Percentiles rank a stretch among this genome's conserved stretches.
Evolutionary conservation across 1,284 basidiomycete species (phyloP).

Genomic region (Ganoderma lingzhi): DNA sequence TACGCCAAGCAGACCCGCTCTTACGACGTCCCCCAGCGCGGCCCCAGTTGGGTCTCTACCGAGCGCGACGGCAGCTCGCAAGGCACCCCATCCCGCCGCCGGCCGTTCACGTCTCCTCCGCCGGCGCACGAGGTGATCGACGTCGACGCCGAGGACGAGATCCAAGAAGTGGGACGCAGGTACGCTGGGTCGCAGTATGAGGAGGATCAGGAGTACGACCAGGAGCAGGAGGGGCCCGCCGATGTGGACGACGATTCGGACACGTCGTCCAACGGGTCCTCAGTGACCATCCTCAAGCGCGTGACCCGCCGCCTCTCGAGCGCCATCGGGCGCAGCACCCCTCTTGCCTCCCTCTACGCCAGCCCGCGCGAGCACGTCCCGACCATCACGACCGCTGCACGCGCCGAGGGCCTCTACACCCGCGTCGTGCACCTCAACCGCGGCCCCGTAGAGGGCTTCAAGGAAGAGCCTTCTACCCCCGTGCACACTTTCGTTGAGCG

Average conservation of each 20-base stretch:
- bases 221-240: not conserved
- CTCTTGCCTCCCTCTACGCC: constrained; percentile 39
- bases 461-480: constrained; percentile 31
- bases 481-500: constrained; percentile 22
- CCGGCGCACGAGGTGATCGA: constrained; percentile 15
- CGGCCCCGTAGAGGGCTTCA: constrained; percentile 14
- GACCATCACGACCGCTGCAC: constrained; percentile 35
- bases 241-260: constrained; percentile 10
- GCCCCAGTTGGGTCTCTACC: constrained; percentile 36
- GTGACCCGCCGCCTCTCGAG: constrained; percentile 85
- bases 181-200: not conserved
- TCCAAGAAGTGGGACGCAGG: not conserved
- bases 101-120: not conserved
- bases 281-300: constrained; percentile 34
- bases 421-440: constrained; percentile 30
- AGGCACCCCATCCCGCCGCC: constrained; percentile 12
- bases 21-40: constrained; percentile 14
- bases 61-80: constrained; percentile 35
- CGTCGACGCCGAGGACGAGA: constrained; percentile 18
- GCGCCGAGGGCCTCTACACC: constrained; percentile 34
- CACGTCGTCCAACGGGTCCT: constrained; percentile 20
- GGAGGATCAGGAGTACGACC: constrained; percentile 2
- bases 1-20: constrained; percentile 18
- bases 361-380: constrained; percentile 36
- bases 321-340: constrained; percentile 31